Evolutionary conservation across 2,329 filamentous ascomycete genomes (phyloP), one percentile per base, ranked within the genome.

Genomic region (Simplicillium sp.): DNA sequence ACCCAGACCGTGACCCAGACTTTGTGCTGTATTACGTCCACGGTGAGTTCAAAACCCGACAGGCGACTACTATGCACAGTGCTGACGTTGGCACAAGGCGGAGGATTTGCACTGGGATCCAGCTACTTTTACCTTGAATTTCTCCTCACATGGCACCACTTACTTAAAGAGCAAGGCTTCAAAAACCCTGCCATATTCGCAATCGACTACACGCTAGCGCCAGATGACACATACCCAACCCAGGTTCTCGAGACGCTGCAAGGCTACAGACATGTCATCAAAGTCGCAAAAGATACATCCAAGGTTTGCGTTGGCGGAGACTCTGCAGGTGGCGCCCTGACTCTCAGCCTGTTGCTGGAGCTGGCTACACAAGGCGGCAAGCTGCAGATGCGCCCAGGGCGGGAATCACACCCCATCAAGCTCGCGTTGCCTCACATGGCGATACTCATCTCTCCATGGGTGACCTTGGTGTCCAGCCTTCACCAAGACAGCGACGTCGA

Each of bases 111-210:
- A 7, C 85, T 94, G 80, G 87, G 87, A 3, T 87, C 84, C 11
- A 69, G 74, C 14, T 84, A 84, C 62, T 94, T 94, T 59, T 94
- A 94, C 57, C 73, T 89, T 29, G 87, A 94, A 53, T 92, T 90
- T 49, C 68, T 94, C 3, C 65, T 90, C 40, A 75, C 78, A 8
- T 87, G 82, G 81, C 65, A 85, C 11, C 67, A 71, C 34, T 63
- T 87, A 14, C 68, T 94, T 32, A 69, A 76, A 41, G 63, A 73
- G 39, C 65, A 69, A 14, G 83, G 82, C 2, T 90, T 83, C 57
- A 57, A 64, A 9, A 92, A 89, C 53, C 87, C 87, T 1, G 82
- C 84, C 16, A 73, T 92, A 3, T 87, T 92, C 54, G 78, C 82
- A 1, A 67, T 92, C 5, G 85, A 92, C 44, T 92, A 92, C 56